phyloP scores from a whole-genome alignment of 139 green algal genomes.

The Tetraselmis striata region DNA sequence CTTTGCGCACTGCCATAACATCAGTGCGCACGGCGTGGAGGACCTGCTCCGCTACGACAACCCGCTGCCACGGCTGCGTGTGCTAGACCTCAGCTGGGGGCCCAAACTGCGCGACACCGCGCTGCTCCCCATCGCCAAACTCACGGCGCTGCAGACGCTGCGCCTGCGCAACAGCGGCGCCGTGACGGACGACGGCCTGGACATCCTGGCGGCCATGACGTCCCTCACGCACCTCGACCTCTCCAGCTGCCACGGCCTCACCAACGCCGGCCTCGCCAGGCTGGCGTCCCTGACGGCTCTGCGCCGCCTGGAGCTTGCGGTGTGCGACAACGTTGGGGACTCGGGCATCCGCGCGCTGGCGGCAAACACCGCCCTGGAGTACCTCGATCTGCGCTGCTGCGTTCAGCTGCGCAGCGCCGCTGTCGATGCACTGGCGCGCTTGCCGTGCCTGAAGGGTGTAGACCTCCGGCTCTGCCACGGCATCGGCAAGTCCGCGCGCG shows the following conservation, averaged over 20 bases:
- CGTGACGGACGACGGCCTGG: constrained; percentile 1
- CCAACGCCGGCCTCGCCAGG: neutral
- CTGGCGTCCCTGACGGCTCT: neutral
- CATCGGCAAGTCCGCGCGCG: neutral
- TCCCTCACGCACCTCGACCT: constrained; percentile 2
- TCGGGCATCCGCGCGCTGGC: neutral
- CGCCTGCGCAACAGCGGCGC: neutral
- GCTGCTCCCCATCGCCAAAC: neutral
- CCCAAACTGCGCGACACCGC: neutral
- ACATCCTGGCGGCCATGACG: neutral
- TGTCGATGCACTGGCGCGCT: neutral
- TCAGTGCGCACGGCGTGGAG: neutral
- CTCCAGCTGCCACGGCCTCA: neutral
- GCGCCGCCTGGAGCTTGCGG: neutral
- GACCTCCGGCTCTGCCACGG: neutral
- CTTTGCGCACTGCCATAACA: neutral
- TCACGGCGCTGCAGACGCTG: neutral
- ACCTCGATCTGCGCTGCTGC: neutral
- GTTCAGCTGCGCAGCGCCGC: neutral
- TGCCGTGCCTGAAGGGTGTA: neutral
- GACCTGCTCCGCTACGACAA: neutral
- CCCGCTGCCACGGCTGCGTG: neutral
- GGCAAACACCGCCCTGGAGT: neutral
- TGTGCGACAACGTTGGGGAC: neutral
- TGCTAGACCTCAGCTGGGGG: constrained; percentile 2